Base-by-base conservation (phyloP, 2,329 filamentous ascomycete genomes). In the Fonsecaea pedrosoi region DNA sequence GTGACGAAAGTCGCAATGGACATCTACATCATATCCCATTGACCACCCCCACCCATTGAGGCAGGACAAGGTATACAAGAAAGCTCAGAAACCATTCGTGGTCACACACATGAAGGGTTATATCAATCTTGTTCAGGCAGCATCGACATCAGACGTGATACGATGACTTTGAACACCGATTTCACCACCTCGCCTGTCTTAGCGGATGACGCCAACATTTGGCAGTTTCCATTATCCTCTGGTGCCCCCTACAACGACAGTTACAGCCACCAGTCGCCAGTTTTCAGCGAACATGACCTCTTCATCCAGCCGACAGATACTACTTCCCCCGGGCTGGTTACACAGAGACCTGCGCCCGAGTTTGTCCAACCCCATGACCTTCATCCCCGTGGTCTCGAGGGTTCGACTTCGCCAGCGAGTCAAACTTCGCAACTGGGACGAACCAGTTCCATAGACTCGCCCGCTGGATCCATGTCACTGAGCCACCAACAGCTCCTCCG, bases 341-440 rank as follows among this genome's bases (percentile, higher is more conserved):
- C 40, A 5, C 30, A 45, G 34, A 18, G 40, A 30, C 57, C 21
- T 4, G 5, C 58, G 8, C 57, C 64, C 38, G 53, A 60, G 21
- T 67, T 64, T n/a, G 59, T 69, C 45, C 61, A 67, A 18, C 64
- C 58, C 4, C 56, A 60, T 9, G 57, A 67, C n/a, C 48, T 67
- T 10, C 61, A 68, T 32, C 54, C 56, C 8, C 35, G 38, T 0
- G 56, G 55, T 30, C 42, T 35, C 12, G 13, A 25, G n/a, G 15
- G 25, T 9, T 60, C 57, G 10, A 60, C 57, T 4, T 64, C 62
- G 21, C 21, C 55, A 13, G 21, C 35, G n/a, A 59, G 54, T 7
- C 48, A 35, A 35, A 12, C 57, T 15, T 64, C 65, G 4, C 21
- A 50, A 6, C 35, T n/a, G 12, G 37, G 50, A n/a, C 35, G 45